Evolutionary conservation across 495 filamentous ascomycete species (phyloP).

Genomic region (Penicillium mononematosum): DNA sequence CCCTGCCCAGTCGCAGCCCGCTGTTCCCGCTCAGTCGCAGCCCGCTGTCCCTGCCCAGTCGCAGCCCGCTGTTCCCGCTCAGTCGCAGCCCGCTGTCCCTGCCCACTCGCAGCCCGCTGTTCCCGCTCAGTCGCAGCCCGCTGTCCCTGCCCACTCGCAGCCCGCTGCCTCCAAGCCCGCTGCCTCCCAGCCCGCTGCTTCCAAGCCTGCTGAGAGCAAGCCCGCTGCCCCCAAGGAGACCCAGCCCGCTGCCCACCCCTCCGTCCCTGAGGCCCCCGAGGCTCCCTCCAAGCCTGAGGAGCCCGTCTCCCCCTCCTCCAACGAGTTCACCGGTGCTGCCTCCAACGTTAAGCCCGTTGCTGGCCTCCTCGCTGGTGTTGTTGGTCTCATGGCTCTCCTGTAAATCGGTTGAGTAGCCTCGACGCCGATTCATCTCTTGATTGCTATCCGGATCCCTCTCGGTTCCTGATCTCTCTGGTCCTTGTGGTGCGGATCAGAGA

Average conservation of each 20-base stretch:
- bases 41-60: constrained; percentile 1
- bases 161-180: constrained; percentile 5
- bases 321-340: constrained; percentile 37
- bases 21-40: constrained; percentile 8
- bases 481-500: constrained; percentile 22
- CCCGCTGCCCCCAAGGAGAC: constrained; percentile 8
- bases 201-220: constrained; percentile 1
- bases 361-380: constrained; percentile 40
- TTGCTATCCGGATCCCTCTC: constrained; percentile 1
- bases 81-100: constrained; percentile 7
- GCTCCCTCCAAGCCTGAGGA: constrained; percentile 20
- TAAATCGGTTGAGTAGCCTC: constrained; percentile 27
- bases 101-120: neutral
- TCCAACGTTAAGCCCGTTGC: constrained; percentile 36
- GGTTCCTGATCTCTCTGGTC: constrained; percentile 11
- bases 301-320: constrained; percentile 15
- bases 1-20: neutral
- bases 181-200: constrained; percentile 5
- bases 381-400: constrained; percentile 42
- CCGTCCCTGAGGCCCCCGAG: neutral
- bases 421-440: constrained; percentile 1
- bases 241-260: constrained; percentile 7
- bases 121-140: constrained; percentile 6
- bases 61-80: neutral
- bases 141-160: neutral